A percentile compares a stretch with the other conserved stretches of the same genome.
phyloP scores from a whole-genome alignment of 805 yeast genomes.

The Wickerhamiella parazyma region DNA sequence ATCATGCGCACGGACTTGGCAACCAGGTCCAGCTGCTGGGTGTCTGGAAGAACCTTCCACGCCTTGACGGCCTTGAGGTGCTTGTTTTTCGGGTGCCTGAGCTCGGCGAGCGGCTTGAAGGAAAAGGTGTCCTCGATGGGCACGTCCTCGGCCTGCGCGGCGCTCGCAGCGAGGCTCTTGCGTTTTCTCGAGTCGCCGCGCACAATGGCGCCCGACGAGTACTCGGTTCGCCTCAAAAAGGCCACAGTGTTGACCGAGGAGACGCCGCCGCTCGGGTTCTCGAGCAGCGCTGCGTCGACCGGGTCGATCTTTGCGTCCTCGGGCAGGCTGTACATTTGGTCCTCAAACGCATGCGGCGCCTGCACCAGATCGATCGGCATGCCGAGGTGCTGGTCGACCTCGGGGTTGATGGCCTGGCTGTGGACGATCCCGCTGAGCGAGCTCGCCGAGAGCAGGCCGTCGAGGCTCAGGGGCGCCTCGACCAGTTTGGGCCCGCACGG shows the following conservation, averaged over 20 bases:
- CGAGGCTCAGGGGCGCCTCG: conserved; percentile 36
- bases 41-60: conserved; percentile 80
- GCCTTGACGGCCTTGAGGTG: conserved; percentile 58
- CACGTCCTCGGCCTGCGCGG: conserved; percentile 37
- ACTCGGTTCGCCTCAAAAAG: conserved; percentile 91
- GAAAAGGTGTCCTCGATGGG: conserved; percentile 76
- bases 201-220: conserved; percentile 40
- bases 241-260: conserved; percentile 32
- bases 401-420: conserved; percentile 41
- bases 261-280: conserved; percentile 55
- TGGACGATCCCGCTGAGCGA: conserved; percentile 41
- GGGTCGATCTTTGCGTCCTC: conserved; percentile 47
- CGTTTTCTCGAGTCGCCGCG: conserved; percentile 9
- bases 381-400: conserved; percentile 42
- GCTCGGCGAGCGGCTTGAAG: conserved; percentile 29
- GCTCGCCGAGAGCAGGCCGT: conserved; percentile 36
- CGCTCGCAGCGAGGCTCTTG: background rate
- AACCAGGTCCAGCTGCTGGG: conserved; percentile 74
- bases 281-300: conserved; percentile 58
- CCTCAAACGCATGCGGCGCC: conserved; percentile 54
- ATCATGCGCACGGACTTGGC: conserved; percentile 29
- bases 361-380: conserved; percentile 61
- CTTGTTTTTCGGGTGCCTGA: conserved; percentile 70
- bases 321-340: conserved; percentile 30
- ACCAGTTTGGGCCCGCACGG: conserved; percentile 79